A percentile compares a stretch with the other conserved stretches of the same genome.
These are phyloP conservation scores for Cordyceps cateniannulata DNA, from an alignment of 2,329 filamentous ascomycete species.

Conservation along the genomic window DNA sequence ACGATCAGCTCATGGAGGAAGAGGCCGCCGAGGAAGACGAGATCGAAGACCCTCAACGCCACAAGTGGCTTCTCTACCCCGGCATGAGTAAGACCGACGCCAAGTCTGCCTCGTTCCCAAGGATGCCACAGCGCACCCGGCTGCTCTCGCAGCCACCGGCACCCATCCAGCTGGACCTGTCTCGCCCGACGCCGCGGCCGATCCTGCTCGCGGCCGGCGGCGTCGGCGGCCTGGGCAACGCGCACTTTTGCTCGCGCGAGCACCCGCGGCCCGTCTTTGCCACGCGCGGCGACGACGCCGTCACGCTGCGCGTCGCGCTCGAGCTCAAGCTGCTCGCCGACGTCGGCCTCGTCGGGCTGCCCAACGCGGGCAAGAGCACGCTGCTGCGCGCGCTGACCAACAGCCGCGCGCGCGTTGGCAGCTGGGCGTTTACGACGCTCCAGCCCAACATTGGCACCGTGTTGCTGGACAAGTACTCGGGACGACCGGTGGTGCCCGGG, in stretches of 20 bases:
- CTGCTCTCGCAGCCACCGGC: slow-evolving; percentile 61
- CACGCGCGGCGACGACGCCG: slow-evolving; percentile 74
- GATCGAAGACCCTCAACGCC: slow-evolving; percentile 42
- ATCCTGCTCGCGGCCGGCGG: slow-evolving; percentile 83
- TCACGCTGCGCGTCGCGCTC: slow-evolving; percentile 73
- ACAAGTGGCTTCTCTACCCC: slow-evolving; percentile 84
- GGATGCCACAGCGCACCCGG: slow-evolving; percentile 44
- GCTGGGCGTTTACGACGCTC: slow-evolving; percentile 95
- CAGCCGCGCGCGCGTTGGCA: slow-evolving; percentile 80
- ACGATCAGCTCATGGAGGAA: slow-evolving; percentile 10
- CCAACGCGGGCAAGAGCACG: slow-evolving; percentile 94
- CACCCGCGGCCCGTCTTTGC: slow-evolving; percentile 76
- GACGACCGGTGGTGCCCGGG: slow-evolving; percentile 52
- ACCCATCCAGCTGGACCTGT: slow-evolving; percentile 68
- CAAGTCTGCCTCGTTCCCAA: slow-evolving; percentile 44
- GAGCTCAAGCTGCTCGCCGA: slow-evolving; percentile 95
- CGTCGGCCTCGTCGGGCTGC: slow-evolving; percentile 87
- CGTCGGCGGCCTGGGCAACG: slow-evolving; percentile 85
- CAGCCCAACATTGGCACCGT: slow-evolving; percentile 95
- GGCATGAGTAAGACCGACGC: slow-evolving; percentile 67
- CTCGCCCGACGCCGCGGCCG: slow-evolving; percentile 71
- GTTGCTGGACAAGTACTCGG: slow-evolving; percentile 79
- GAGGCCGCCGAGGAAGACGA: slow-evolving; percentile 34
- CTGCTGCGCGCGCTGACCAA: slow-evolving; percentile 81
- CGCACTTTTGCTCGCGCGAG: slow-evolving; percentile 79